Evolutionary conservation across 2,329 filamentous ascomycete genomes (phyloP).

Genomic region (Ceratocystis alfenasii): DNA sequence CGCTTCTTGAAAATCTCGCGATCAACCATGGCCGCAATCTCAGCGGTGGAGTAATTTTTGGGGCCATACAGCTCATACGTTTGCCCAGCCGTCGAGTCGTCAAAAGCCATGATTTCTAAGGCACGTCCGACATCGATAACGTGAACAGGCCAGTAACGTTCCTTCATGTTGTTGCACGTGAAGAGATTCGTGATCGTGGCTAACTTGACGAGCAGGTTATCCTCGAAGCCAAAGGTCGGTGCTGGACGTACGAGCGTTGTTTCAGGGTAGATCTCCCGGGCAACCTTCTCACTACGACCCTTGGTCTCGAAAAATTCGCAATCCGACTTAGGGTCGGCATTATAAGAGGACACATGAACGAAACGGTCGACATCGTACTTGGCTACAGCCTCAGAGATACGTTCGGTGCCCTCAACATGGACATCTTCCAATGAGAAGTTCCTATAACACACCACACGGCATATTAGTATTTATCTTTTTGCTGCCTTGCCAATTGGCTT

Average conservation of each 20-base stretch:
- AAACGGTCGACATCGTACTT: conserved; percentile 98
- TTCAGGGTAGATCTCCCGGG: conserved; percentile 82
- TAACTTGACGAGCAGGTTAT: conserved; percentile 76
- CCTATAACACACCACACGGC: conserved; percentile 35
- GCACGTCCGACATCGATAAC: conserved; percentile 84
- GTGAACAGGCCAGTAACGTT: conserved; percentile 85
- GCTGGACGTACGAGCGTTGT: conserved; percentile 92
- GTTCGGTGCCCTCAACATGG: conserved; percentile 80
- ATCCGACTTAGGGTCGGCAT: conserved; percentile 64
- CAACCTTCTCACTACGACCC: conserved; percentile 70
- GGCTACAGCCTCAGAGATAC: conserved; percentile 84
- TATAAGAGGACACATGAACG: conserved; percentile 94
- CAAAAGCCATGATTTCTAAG: conserved; percentile 78
- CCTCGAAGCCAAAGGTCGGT: conserved; percentile 89
- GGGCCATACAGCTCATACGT: conserved; percentile 93
- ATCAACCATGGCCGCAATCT: conserved; percentile 81
- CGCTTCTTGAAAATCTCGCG: conserved; percentile 83
- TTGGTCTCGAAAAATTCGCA: conserved; percentile 91
- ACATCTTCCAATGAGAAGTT: conserved; percentile 92
- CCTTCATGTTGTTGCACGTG: conserved; percentile 85
- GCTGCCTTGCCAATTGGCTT: not conserved
- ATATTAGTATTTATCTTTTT: not conserved
- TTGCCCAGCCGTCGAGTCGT: conserved; percentile 79
- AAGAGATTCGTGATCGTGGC: conserved; percentile 70
- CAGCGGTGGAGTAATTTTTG: conserved; percentile 76